Percentiles rank a stretch among this genome's conserved stretches.
phyloP scores from a whole-genome alignment of 202 grass and related monocot genomes.

The Eragrostis tef region DNA sequence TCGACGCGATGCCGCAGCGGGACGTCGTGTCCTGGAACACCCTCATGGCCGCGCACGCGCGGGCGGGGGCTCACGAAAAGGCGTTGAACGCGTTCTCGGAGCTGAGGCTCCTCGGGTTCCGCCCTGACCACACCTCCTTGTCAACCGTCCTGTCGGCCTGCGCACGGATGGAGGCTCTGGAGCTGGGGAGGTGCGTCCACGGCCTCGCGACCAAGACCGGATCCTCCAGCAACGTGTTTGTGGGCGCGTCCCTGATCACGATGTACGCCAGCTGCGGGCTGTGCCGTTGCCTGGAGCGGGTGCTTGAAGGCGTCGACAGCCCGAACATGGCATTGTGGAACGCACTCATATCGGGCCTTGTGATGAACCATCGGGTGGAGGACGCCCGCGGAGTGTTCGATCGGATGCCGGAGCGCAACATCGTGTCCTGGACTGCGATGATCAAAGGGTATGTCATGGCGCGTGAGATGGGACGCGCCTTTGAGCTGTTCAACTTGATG shows the following conservation, averaged over 20 bases:
- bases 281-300: slow-evolving; percentile 38
- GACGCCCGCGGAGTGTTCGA: slow-evolving; percentile 55
- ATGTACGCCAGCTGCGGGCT: slow-evolving; percentile 60
- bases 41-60: slow-evolving; percentile 49
- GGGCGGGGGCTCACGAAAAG: background rate
- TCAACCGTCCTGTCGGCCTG: slow-evolving; percentile 54
- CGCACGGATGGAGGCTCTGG: slow-evolving; percentile 48
- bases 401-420: slow-evolving; percentile 49
- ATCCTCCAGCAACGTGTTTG: slow-evolving; percentile 55
- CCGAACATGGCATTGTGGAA: slow-evolving; percentile 63
- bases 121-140: slow-evolving; percentile 51
- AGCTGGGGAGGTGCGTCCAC: slow-evolving; percentile 52
- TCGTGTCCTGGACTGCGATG: slow-evolving; percentile 72
- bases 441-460: slow-evolving; percentile 51
- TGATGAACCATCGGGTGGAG: slow-evolving; percentile 45
- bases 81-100: slow-evolving; percentile 30
- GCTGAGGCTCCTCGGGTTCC: slow-evolving; percentile 29
- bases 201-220: slow-evolving; percentile 47
- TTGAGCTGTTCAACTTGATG: slow-evolving; percentile 61
- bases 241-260: slow-evolving; percentile 58
- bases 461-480: slow-evolving; percentile 35
- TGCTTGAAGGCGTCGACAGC: slow-evolving; percentile 19
- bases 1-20: slow-evolving; percentile 53
- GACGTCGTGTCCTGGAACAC: slow-evolving; percentile 68
- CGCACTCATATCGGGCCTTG: slow-evolving; percentile 61